Evolutionary conservation across 306 rosid species (phyloP).

Genomic region (Fagus crenata): DNA sequence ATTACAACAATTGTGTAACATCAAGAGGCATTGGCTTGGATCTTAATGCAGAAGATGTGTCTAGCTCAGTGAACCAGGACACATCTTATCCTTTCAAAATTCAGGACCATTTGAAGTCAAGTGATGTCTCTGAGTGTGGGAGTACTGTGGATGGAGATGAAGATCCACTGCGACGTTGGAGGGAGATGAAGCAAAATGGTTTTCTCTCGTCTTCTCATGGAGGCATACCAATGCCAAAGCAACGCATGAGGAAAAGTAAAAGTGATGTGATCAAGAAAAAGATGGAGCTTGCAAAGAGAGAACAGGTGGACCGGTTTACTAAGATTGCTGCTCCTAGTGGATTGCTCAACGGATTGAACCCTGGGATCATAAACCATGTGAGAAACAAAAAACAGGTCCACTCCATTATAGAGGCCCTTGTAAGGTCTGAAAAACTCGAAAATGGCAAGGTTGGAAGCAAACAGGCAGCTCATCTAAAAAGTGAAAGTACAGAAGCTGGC

Average conservation of each 20-base stretch:
- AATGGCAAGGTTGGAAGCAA: slow-evolving; percentile 44
- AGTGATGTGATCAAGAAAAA: slow-evolving; percentile 61
- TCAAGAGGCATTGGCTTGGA: slow-evolving; percentile 56
- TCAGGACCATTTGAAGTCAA: slow-evolving; percentile 44
- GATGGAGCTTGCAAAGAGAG: slow-evolving; percentile 84
- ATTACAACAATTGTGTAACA: slow-evolving; percentile 14
- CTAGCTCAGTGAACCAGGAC: slow-evolving; percentile 48
- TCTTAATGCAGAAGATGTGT: slow-evolving; percentile 70
- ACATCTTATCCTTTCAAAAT: slow-evolving; percentile 38
- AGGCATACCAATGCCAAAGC: slow-evolving; percentile 84
- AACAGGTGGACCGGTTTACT: slow-evolving; percentile 74
- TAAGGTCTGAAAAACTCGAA: slow-evolving; percentile 70
- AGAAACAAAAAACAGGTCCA: slow-evolving; percentile 92
- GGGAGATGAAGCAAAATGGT: slow-evolving; percentile 88
- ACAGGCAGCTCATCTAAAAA: slow-evolving; percentile 42
- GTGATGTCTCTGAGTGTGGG: slow-evolving; percentile 72
- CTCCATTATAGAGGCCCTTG: slow-evolving; percentile 86
- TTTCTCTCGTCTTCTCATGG: slow-evolving; percentile 83
- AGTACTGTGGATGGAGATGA: slow-evolving; percentile 73
- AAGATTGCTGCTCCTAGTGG: slow-evolving; percentile 99
- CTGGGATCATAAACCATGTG: slow-evolving; percentile 97
- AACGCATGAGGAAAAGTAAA: slow-evolving; percentile 72
- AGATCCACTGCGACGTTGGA: slow-evolving; percentile 71
- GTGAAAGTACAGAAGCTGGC: slow-evolving; percentile 36
- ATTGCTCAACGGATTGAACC: slow-evolving; percentile 84